A percentile compares a stretch with the other conserved stretches of the same genome.
Conservation (phyloP, 805 yeast genomes). For the Yamadazyma kitorensis region DNA sequence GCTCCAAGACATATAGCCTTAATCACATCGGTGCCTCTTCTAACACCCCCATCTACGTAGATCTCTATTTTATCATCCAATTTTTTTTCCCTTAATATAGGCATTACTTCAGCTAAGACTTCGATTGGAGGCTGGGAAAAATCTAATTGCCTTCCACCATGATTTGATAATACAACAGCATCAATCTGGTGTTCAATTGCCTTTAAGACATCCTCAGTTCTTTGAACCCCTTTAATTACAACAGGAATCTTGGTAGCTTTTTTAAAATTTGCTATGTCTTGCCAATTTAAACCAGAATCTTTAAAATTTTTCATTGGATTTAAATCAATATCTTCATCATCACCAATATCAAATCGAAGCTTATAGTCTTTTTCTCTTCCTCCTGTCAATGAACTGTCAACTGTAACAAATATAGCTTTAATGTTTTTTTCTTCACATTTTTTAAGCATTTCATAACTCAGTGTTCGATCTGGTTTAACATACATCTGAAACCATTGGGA, state of each 20-base stretch:
- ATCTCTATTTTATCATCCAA: constrained; percentile 41
- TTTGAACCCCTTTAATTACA: constrained; percentile 71
- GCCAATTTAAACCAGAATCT: constrained; percentile 27
- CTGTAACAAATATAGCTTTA: constrained; percentile 51
- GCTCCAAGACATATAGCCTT: constrained; percentile 71
- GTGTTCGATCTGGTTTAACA: constrained; percentile 37
- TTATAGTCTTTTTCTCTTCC: constrained; percentile 48
- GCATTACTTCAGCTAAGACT: constrained; percentile 66
- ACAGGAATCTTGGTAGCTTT: constrained; percentile 40
- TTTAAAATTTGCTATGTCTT: constrained; percentile 19
- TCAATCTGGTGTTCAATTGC: constrained; percentile 71
- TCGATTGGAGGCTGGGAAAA: constrained; percentile 73
- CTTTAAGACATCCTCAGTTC: constrained; percentile 69
- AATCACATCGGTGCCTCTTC: constrained; percentile 63
- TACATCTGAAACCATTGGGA: constrained; percentile 51
- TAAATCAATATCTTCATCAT: constrained; percentile 25
- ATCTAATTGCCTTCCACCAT: constrained; percentile 88
- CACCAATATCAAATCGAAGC: constrained; percentile 26
- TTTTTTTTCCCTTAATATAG: constrained; percentile 48
- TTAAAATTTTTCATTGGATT: constrained; percentile 10
- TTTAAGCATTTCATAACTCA: constrained; percentile 28
- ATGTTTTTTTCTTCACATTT: constrained; percentile 39
- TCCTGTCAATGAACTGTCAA: constrained; percentile 54
- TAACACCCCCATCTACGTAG: constrained; percentile 65
- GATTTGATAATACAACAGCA: constrained; percentile 80